Conservation (phyloP, 352 stramenopile species). For the Globisporangium nunn region DNA sequence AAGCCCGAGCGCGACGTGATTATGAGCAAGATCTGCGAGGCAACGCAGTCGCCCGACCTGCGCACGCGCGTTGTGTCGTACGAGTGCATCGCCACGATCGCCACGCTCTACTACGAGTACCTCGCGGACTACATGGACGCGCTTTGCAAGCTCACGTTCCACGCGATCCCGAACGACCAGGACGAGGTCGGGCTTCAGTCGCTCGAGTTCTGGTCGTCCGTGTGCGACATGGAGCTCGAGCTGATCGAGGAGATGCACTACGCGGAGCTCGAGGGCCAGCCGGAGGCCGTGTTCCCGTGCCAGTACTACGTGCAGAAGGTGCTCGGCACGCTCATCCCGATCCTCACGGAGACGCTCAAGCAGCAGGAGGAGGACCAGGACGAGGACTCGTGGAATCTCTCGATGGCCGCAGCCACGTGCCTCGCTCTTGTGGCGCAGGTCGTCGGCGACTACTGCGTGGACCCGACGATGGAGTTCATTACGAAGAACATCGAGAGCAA, state of each 20-base stretch:
- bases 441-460: constrained; percentile 89
- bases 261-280: constrained; percentile 43
- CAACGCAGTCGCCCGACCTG: constrained; percentile 88
- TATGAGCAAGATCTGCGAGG: constrained; percentile 93
- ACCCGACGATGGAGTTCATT: constrained; percentile 92
- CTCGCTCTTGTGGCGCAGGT: constrained; percentile 91
- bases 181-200: constrained; percentile 90
- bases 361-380: constrained; percentile 94
- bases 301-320: constrained; percentile 87
- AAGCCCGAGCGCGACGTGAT: constrained; percentile 94
- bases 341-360: constrained; percentile 91
- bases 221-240: constrained; percentile 95
- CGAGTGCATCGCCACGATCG: constrained; percentile 93
- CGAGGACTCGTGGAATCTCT: constrained; percentile 93
- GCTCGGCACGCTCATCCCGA: constrained; percentile 82
- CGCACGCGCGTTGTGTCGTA: constrained; percentile 89
- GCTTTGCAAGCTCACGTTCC: constrained; percentile 94
- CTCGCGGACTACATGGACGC: constrained; percentile 94
- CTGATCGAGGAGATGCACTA: constrained; percentile 91
- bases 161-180: constrained; percentile 91
- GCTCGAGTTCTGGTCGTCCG: constrained; percentile 97
- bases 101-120: constrained; percentile 96
- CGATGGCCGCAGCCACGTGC: constrained; percentile 92
- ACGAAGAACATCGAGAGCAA: constrained; percentile 91
- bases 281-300: constrained; percentile 58